Evolutionary conservation across 1,139 yeast species (phyloP).

Genomic region (Debaryomycetaceae sp.): DNA sequence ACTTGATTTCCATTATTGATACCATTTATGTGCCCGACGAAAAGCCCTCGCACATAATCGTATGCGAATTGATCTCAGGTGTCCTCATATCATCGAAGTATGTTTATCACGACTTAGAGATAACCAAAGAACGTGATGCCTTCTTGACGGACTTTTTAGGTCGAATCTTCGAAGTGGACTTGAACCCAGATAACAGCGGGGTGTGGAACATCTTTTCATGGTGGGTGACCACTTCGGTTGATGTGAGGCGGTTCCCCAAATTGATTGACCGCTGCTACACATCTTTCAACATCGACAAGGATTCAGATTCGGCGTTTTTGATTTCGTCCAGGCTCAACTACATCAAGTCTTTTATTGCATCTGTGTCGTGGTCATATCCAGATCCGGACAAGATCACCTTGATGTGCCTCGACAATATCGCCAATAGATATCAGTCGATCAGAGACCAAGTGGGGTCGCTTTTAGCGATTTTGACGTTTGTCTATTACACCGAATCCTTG

Average conservation of each 20-base stretch:
- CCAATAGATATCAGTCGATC: conserved; percentile 72
- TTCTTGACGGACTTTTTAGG: conserved; percentile 42
- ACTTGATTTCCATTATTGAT: conserved; percentile 49
- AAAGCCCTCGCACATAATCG: conserved; percentile 58
- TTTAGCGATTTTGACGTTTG: conserved; percentile 52
- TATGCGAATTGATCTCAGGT: conserved; percentile 60
- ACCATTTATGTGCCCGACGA: conserved; percentile 56
- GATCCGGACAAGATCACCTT: conserved; percentile 45
- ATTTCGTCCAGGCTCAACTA: conserved; percentile 63
- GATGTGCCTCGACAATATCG: conserved; percentile 44
- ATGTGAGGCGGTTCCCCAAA: conserved; percentile 61
- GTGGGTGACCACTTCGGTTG: conserved; percentile 68
- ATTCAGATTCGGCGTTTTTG: conserved; percentile 61
- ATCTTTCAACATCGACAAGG: conserved; percentile 44
- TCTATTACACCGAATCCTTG: conserved; percentile 49
- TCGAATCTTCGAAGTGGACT: conserved; percentile 49
- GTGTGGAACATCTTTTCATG: conserved; percentile 78
- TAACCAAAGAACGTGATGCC: conserved; percentile 37
- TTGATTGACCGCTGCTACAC: conserved; percentile 43
- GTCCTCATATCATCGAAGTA: conserved; percentile 47
- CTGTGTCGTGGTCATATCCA: conserved; percentile 57
- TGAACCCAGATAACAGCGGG: conserved; percentile 71
- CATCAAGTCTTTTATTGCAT: conserved; percentile 50
- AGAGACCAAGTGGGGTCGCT: conserved; percentile 69
- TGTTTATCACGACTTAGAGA: conserved; percentile 16